Conservation (phyloP, 2,329 filamentous ascomycete genomes). For the Colletotrichum somersetense region DNA sequence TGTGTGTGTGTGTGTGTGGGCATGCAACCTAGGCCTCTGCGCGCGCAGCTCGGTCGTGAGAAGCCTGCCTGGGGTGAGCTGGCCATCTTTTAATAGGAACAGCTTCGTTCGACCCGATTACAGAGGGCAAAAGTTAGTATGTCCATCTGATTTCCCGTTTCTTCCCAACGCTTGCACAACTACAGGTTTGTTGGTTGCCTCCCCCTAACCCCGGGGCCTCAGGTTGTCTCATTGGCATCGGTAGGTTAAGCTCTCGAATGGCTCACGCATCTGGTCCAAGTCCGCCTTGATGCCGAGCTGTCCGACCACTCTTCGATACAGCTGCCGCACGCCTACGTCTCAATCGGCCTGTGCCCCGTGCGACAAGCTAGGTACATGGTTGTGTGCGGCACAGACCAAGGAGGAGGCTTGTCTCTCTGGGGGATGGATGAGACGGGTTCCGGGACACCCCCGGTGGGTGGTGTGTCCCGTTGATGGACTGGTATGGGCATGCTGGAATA, state of each 20-base stretch:
- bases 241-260: slow-evolving; percentile 36
- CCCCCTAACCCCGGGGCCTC: not conserved
- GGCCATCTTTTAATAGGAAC: slow-evolving; percentile 21
- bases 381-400: slow-evolving; percentile 26
- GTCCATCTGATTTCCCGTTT: slow-evolving; percentile 22
- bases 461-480: slow-evolving; percentile 5
- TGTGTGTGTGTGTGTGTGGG: not conserved
- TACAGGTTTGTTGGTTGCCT: not conserved
- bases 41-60: not conserved
- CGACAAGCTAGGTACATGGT: slow-evolving; percentile 17
- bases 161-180: not conserved
- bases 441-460: not conserved
- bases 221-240: slow-evolving; percentile 17
- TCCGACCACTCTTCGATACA: slow-evolving; percentile 36
- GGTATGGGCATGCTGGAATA: slow-evolving; percentile 20
- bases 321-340: slow-evolving; percentile 38
- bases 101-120: slow-evolving; percentile 30
- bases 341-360: slow-evolving; percentile 25
- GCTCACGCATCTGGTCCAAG: slow-evolving; percentile 25
- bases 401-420: slow-evolving; percentile 11
- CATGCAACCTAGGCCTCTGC: not conserved
- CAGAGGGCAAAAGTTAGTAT: slow-evolving; percentile 26
- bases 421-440: not conserved
- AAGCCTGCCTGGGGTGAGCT: slow-evolving; percentile 15
- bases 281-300: slow-evolving; percentile 34